These are phyloP conservation scores for Onygenales sp. DNA, from an alignment of 2,329 filamentous ascomycete species.

Conservation along the genomic window DNA sequence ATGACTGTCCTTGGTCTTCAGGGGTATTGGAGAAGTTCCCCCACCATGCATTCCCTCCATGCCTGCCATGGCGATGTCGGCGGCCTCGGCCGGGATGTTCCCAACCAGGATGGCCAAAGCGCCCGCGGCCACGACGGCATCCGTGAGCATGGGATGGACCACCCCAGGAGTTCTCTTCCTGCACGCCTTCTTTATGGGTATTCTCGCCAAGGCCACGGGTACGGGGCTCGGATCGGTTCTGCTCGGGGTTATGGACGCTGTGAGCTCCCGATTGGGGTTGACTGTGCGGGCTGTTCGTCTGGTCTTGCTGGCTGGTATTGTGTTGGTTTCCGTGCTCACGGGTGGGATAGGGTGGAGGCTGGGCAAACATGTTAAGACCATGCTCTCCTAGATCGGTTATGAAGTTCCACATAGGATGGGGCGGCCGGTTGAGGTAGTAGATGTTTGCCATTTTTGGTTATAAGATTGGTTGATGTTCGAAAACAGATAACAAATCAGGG, in stretches of 20 bases:
- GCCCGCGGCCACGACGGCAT: conserved; percentile 1
- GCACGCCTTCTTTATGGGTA: background rate
- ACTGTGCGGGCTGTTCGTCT: background rate
- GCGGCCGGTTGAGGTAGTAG: conserved; percentile 41
- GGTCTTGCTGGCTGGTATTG: background rate
- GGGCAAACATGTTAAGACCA: conserved; percentile 31
- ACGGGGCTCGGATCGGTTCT: background rate
- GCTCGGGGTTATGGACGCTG: background rate
- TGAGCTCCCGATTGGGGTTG: background rate
- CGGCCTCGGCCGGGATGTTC: background rate
- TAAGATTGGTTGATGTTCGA: background rate
- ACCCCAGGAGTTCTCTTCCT: background rate
- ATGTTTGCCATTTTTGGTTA: conserved; percentile 41
- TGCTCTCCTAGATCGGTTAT: conserved; percentile 41
- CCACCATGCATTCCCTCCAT: background rate
- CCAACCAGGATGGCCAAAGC: background rate
- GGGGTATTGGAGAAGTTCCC: background rate
- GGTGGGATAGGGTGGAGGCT: conserved; percentile 15
- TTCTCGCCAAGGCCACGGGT: background rate
- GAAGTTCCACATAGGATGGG: conserved; percentile 47
- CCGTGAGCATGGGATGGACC: conserved; percentile 1
- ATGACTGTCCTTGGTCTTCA: background rate
- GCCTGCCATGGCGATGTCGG: background rate
- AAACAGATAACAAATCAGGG: background rate
- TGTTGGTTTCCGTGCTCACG: conserved; percentile 15